A percentile compares a stretch with the other conserved stretches of the same genome.
Evolutionary conservation across 192 early-diverging fungal species (phyloP).

Genomic region (Coemansia sp.): DNA sequence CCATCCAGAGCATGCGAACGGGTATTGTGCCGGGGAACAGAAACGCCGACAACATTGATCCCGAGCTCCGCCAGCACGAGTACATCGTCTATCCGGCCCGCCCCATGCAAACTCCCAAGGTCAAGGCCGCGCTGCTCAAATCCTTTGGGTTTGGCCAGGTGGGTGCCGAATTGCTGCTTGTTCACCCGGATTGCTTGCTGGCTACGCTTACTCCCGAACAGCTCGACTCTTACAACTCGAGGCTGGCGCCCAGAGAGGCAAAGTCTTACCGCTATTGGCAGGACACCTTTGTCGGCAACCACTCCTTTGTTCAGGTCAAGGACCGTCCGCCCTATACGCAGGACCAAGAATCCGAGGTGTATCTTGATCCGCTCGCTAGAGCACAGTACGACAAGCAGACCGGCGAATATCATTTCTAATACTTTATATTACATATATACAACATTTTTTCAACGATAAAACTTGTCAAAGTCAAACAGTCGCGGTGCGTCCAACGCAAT

Average conservation of each 20-base stretch:
- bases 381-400: conserved; percentile 8
- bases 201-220: conserved; percentile 14
- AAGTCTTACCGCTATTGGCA: conserved; percentile 37
- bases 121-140: conserved; percentile 66
- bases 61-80: conserved; percentile 65
- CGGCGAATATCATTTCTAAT: conserved; percentile 24
- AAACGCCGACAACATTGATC: conserved; percentile 55
- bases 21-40: conserved; percentile 92
- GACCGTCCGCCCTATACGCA: conserved; percentile 12
- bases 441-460: not conserved
- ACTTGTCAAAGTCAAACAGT: conserved; percentile 31
- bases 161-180: conserved; percentile 64
- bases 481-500: conserved; percentile 13
- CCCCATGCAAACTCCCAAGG: conserved; percentile 54
- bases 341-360: conserved; percentile 17
- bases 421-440: not conserved
- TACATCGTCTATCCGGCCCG: conserved; percentile 76
- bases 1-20: conserved; percentile 76
- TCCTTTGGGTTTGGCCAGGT: conserved; percentile 74
- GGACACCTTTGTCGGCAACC: conserved; percentile 18
- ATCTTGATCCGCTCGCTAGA: conserved; percentile 21
- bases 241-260: not conserved
- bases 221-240: conserved; percentile 9
- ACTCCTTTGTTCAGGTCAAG: conserved; percentile 26
- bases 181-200: conserved; percentile 68